A percentile compares a stretch with the other conserved stretches of the same genome.
phyloP scores from a whole-genome alignment of 495 filamentous ascomycete genomes.

The Xylaria sp. region DNA sequence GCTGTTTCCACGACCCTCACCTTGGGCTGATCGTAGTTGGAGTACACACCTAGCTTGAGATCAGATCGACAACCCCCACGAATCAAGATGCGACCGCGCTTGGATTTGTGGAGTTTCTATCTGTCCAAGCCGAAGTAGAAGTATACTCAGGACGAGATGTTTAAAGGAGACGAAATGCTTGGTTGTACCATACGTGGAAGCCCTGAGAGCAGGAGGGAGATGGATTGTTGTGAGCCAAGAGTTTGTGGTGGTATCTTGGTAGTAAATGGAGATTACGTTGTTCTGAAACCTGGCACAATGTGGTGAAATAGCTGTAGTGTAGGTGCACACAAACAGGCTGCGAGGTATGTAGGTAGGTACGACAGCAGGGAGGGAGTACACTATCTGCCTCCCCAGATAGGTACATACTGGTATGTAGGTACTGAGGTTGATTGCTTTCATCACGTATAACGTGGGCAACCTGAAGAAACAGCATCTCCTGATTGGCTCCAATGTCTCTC shows the following conservation, averaged over 20 bases:
- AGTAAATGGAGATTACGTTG: neutral
- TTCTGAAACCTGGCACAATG: neutral
- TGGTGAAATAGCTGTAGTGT: neutral
- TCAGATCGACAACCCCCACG: slow-evolving; percentile 15
- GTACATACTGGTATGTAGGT: too few relatives aligned
- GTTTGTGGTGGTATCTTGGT: neutral
- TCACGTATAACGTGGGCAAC: neutral
- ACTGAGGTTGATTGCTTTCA: neutral
- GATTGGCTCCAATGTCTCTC: neutral
- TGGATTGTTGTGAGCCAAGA: neutral
- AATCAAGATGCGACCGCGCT: slow-evolving; percentile 3
- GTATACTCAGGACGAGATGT: neutral
- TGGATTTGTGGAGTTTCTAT: neutral
- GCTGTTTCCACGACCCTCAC: slow-evolving; percentile 17
- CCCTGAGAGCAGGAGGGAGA: neutral
- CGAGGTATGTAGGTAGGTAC: neutral
- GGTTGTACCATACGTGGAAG: neutral
- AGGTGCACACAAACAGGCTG: neutral
- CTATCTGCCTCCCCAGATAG: too few relatives aligned
- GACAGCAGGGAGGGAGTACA: neutral
- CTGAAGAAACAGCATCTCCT: neutral
- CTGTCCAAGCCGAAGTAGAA: neutral
- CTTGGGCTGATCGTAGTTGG: slow-evolving; percentile 19
- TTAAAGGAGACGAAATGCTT: neutral
- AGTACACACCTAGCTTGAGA: slow-evolving; percentile 4